Base-by-base conservation (phyloP, 2,329 filamentous ascomycete species). In the Fusarium decemcellulare region DNA sequence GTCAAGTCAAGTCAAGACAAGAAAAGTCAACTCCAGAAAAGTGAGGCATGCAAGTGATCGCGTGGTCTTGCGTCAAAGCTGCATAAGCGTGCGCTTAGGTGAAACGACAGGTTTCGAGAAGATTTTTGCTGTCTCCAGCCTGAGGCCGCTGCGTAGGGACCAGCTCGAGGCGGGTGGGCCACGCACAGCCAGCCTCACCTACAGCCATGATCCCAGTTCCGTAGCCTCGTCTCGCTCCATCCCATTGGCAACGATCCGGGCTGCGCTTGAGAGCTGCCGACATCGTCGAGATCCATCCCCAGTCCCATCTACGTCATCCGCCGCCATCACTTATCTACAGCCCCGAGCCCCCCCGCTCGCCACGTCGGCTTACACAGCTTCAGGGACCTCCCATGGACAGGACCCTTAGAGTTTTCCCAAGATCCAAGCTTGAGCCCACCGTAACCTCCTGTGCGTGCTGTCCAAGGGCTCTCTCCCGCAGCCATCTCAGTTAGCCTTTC, bases 201-300 rank as follows among this genome's bases (percentile, higher is more conserved):
- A 67, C 72, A 74, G 56, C 72, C 72, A 74, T 74, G 32, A 75
- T 74, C 72, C 72, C 47, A 40, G 72, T 42, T 70, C 59, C 29
- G 55, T 34, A 18, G 53, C 61, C 60, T 72, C 65, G 59, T 59
- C 53, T 65, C 47, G 43, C 48, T 57, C 59, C 23, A 30, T 61
- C 46, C 67, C 61, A 72, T 70, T 72, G 64, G 64, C 56, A 67
- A 65, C 68, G 72, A 74, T 74, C 60, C 47, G 30, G 23, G 36
- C 48, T 39, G 18, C 46, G 53, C 51, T 60, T 55, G 46, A 59
- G 23, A 47, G 57, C 48, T 57, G 11, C 46, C 57, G 51, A 59
- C 59, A 74, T 74, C 72, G 65, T 65, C 30, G n/a, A 74, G 68
- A 65, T 73, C 64, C 40, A 52, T 53, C 47, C 39, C 36, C n/a